phyloP scores from a whole-genome alignment of 495 filamentous ascomycete species.

The Neurospora intermedia region DNA sequence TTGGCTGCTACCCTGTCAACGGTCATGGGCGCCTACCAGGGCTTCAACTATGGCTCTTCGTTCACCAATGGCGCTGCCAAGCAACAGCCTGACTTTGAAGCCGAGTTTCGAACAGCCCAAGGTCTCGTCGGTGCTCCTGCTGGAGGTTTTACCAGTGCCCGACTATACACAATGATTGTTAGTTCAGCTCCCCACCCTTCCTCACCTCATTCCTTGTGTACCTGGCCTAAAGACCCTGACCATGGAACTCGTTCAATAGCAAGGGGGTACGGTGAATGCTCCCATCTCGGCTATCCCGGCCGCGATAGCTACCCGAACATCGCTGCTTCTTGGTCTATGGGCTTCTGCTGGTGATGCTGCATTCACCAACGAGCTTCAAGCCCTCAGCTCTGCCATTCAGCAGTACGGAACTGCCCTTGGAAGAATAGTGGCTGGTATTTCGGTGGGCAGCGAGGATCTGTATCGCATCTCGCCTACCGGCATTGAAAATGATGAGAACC shows the following conservation, averaged over 20 bases:
- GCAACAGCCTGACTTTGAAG: constrained; percentile 53
- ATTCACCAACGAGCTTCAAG: constrained; percentile 58
- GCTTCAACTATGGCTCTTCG: constrained; percentile 76
- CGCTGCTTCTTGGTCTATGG: constrained; percentile 71
- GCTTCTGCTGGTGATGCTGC: constrained; percentile 52
- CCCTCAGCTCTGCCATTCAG: constrained; percentile 51
- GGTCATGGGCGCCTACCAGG: constrained; percentile 38
- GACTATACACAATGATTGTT: constrained; percentile 42
- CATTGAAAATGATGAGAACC: constrained; percentile 27
- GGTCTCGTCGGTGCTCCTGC: constrained; percentile 53
- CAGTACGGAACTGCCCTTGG: constrained; percentile 53
- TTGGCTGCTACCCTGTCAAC: constrained; percentile 20
- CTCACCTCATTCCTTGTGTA: background rate
- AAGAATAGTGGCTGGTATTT: constrained; percentile 67
- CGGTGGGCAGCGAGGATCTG: constrained; percentile 82
- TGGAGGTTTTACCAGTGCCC: constrained; percentile 56
- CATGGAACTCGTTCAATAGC: constrained; percentile 14
- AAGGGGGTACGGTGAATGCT: constrained; percentile 43
- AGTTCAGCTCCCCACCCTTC: background rate
- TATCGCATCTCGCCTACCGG: constrained; percentile 64
- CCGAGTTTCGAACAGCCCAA: constrained; percentile 60
- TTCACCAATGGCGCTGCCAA: constrained; percentile 51
- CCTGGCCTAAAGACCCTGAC: background rate
- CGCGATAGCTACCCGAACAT: constrained; percentile 61
- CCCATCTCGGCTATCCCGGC: constrained; percentile 63